A percentile compares a stretch with the other conserved stretches of the same genome.
phyloP scores from a whole-genome alignment of 176 grass and related monocot species.

The Aegilops bicornis region DNA sequence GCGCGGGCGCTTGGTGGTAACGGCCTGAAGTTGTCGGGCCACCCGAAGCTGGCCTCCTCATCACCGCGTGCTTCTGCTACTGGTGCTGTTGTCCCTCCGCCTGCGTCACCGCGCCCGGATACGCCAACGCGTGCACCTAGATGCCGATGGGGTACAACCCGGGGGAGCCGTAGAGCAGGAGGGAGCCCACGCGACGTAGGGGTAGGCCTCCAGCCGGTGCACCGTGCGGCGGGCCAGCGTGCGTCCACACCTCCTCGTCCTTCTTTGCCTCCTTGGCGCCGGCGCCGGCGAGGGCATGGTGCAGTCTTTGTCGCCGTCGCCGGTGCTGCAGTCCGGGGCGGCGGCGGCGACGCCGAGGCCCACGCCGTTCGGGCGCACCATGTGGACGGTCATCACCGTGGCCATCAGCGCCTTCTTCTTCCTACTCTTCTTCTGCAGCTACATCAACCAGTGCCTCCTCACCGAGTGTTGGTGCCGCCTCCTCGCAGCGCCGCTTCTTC shows the following conservation, averaged over 20 bases:
- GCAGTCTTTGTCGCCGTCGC: too few species aligned
- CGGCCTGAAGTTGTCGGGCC: too few species aligned
- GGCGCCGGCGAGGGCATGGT: too few species aligned
- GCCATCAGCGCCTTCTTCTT: constrained; percentile 76
- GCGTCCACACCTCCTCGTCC: background rate
- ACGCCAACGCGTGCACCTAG: constrained; percentile 55
- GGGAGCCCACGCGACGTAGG: constrained; percentile 55
- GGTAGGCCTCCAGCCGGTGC: constrained; percentile 35
- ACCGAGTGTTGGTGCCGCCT: background rate
- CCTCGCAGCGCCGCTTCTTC: too few species aligned
- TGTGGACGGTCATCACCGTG: constrained; percentile 60
- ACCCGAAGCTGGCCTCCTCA: too few species aligned
- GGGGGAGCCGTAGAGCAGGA: constrained; percentile 55
- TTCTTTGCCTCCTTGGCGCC: too few species aligned
- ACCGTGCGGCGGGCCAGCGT: constrained; percentile 51
- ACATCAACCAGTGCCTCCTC: constrained; percentile 63
- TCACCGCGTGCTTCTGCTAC: too few species aligned
- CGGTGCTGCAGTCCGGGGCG: too few species aligned
- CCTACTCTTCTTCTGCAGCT: constrained; percentile 70
- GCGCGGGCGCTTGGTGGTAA: too few species aligned
- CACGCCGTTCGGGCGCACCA: constrained; percentile 49
- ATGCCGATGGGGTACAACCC: constrained; percentile 56
- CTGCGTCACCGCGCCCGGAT: background rate
- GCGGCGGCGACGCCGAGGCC: background rate
- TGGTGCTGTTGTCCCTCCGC: too few species aligned